Conservation (phyloP, 345 rosid species). For the Dovyalis caffra region DNA sequence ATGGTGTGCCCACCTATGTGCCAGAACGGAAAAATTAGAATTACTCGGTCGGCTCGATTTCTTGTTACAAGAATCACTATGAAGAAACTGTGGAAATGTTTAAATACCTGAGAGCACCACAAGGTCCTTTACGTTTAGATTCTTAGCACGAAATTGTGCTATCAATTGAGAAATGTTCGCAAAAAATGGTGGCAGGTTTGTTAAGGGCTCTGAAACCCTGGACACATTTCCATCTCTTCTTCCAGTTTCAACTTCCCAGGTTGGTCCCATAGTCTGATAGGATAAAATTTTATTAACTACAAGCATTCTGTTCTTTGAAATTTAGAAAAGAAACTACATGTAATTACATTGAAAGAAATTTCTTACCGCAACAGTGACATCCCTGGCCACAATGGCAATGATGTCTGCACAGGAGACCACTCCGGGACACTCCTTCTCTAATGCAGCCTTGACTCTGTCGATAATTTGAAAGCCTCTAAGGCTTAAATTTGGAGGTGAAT, state of each 20-base stretch:
- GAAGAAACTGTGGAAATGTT: background rate
- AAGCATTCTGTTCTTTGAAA: background rate
- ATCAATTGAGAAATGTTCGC: slow-evolving; percentile 39
- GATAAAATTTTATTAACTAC: background rate
- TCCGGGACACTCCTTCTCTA: slow-evolving; percentile 70
- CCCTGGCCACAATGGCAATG: slow-evolving; percentile 66
- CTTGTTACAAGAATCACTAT: background rate
- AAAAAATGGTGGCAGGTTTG: slow-evolving; percentile 35
- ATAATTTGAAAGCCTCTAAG: slow-evolving; percentile 62
- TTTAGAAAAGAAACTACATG: background rate
- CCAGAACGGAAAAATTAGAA: background rate
- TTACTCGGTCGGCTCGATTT: background rate
- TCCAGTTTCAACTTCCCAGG: slow-evolving; percentile 59
- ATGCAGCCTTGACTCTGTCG: slow-evolving; percentile 52
- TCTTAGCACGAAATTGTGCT: slow-evolving; percentile 25
- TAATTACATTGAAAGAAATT: background rate
- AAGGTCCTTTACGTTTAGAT: slow-evolving; percentile 50
- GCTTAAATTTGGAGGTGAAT: slow-evolving; percentile 42
- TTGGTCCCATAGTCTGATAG: slow-evolving; percentile 39
- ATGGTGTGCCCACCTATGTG: slow-evolving; percentile 60
- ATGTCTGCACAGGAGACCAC: slow-evolving; percentile 80
- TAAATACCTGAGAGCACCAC: slow-evolving; percentile 56
- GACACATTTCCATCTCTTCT: slow-evolving; percentile 67
- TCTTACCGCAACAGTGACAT: slow-evolving; percentile 46
- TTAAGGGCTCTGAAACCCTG: slow-evolving; percentile 22